Evolutionary conservation across 2,329 filamentous ascomycete species (phyloP).

Genomic region (Fusarium sp.): DNA sequence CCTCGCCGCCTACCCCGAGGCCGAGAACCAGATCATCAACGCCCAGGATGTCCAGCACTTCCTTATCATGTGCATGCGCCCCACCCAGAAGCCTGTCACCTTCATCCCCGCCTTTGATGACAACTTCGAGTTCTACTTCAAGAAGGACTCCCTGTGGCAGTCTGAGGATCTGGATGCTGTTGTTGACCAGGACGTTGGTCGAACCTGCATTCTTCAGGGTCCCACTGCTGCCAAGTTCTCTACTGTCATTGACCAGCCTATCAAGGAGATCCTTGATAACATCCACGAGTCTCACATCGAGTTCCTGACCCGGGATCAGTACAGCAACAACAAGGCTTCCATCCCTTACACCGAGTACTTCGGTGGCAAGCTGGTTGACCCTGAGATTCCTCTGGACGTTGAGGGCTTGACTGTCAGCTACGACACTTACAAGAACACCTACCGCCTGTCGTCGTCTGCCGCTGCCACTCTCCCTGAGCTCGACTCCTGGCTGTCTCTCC

Average conservation of each 20-base stretch:
- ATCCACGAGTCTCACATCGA: constrained; percentile 92
- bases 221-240: constrained; percentile 94
- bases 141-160: constrained; percentile 99
- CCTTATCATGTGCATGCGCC: constrained; percentile 89
- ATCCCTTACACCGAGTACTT: constrained; percentile 96
- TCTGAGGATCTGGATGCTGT: constrained; percentile 97
- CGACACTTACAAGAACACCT: constrained; percentile 82
- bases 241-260: constrained; percentile 89
- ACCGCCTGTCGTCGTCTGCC: constrained; percentile 82
- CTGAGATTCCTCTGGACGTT: constrained; percentile 78
- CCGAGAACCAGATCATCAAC: constrained; percentile 92
- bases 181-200: constrained; percentile 93
- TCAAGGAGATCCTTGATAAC: constrained; percentile 92
- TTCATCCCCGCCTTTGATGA: constrained; percentile 97
- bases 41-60: constrained; percentile 99
- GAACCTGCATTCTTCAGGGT: constrained; percentile 96
- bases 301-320: constrained; percentile 82
- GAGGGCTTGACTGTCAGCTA: constrained; percentile 89
- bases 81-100: constrained; percentile 94
- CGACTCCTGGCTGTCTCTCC: constrained; percentile 87
- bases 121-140: constrained; percentile 99
- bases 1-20: constrained; percentile 85
- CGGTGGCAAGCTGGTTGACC: constrained; percentile 84
- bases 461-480: constrained; percentile 80
- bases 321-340: constrained; percentile 76